Evolutionary conservation across 2,329 filamentous ascomycete genomes (phyloP).

Genomic region (Alternaria ventricosa): DNA sequence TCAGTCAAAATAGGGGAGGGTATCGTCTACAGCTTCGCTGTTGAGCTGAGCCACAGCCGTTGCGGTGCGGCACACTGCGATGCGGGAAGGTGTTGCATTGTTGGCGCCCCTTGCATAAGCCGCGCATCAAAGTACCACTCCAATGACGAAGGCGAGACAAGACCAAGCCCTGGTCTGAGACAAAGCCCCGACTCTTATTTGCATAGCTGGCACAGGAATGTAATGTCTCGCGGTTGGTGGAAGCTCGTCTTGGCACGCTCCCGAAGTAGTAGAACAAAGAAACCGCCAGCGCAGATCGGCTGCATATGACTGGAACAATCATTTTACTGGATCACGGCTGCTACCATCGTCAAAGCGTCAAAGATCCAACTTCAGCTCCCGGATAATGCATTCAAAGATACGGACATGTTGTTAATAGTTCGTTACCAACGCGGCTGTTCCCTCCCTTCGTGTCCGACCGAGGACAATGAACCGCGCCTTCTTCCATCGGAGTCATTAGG

Average conservation of each 20-base stretch:
- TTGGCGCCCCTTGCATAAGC: conserved; percentile 41
- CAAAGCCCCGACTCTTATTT: neutral
- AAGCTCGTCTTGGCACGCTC: conserved; percentile 42
- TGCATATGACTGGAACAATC: conserved; percentile 46
- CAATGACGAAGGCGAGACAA: neutral
- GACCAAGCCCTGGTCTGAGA: neutral
- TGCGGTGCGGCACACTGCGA: neutral
- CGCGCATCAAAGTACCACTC: neutral
- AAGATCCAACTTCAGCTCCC: conserved; percentile 17
- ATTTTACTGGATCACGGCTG: conserved; percentile 38
- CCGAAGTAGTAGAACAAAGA: conserved; percentile 46
- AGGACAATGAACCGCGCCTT: conserved; percentile 43
- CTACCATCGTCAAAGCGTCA: conserved; percentile 31
- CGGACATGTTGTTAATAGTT: conserved; percentile 24
- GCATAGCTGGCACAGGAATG: conserved; percentile 31
- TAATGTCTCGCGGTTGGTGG: conserved; percentile 43
- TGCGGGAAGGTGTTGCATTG: conserved; percentile 21
- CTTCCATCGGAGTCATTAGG: conserved; percentile 41
- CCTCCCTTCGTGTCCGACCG: conserved; percentile 33
- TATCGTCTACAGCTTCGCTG: neutral
- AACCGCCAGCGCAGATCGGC: conserved; percentile 36
- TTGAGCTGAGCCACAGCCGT: neutral
- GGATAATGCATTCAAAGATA: conserved; percentile 47
- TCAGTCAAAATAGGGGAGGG: neutral
- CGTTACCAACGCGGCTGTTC: conserved; percentile 26